phyloP scores from a whole-genome alignment of 2,329 filamentous ascomycete species.

The Diaporthe batatas region DNA sequence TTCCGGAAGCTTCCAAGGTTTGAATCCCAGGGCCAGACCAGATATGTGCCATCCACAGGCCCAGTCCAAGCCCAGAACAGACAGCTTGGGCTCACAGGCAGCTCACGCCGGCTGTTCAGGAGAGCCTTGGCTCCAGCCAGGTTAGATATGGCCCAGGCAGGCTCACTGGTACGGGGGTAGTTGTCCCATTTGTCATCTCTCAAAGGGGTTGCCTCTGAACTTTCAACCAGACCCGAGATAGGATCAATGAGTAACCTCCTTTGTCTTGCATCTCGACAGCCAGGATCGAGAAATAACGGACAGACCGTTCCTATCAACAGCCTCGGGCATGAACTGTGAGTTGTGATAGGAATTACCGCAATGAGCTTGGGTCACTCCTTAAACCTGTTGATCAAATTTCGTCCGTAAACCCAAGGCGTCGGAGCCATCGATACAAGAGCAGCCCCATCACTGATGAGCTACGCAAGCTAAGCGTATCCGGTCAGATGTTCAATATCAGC shows the following conservation, averaged over 20 bases:
- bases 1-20: too few relatives aligned
- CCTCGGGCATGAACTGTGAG: not conserved
- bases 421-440: not conserved
- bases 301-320: not conserved
- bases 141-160: not conserved
- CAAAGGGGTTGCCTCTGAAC: not conserved
- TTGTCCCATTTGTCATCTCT: not conserved
- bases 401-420: too few relatives aligned
- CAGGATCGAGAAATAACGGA: not conserved
- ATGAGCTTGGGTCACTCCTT: not conserved
- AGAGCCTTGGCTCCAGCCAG: not conserved
- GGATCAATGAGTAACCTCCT: not conserved
- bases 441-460: not conserved
- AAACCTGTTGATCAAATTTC: too few relatives aligned
- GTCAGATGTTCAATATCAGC: too few relatives aligned
- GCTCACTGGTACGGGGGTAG: not conserved
- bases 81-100: not conserved
- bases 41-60: not conserved
- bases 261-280: conserved; percentile 6
- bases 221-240: too few relatives aligned
- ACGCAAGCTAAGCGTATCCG: not conserved
- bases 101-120: not conserved
- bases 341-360: not conserved
- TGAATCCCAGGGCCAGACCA: not conserved
- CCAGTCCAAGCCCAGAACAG: too few relatives aligned